Conservation (phyloP, 1,139 yeast species). For the Zygoascus sp. region DNA sequence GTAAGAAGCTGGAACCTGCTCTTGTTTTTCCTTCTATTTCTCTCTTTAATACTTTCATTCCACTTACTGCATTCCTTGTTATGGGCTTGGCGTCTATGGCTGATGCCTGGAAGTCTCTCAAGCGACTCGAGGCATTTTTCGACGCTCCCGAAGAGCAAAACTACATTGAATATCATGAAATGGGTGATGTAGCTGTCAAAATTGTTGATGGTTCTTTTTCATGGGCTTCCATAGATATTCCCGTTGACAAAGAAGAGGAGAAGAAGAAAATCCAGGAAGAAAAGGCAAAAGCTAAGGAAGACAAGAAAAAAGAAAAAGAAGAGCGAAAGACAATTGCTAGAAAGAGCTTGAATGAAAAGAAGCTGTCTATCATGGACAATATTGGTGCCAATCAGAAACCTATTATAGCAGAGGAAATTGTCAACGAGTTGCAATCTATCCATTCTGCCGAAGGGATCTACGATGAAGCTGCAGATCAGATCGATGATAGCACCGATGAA, state of each 20-base stretch:
- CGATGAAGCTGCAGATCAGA: slow-evolving; percentile 12
- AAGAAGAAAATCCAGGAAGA: background rate
- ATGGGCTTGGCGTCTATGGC: slow-evolving; percentile 52
- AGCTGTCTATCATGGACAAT: background rate
- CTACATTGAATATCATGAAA: slow-evolving; percentile 30
- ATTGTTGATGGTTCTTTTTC: slow-evolving; percentile 52
- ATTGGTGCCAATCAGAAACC: background rate
- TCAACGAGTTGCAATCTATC: slow-evolving; percentile 5
- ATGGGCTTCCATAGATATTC: slow-evolving; percentile 48
- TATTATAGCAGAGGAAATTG: slow-evolving; percentile 2
- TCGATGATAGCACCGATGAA: slow-evolving; percentile 11
- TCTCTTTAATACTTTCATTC: slow-evolving; percentile 63
- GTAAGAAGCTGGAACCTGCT: slow-evolving; percentile 50
- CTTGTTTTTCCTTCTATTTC: slow-evolving; percentile 69
- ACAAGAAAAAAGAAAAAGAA: background rate
- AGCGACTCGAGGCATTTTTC: slow-evolving; percentile 52
- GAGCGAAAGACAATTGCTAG: background rate
- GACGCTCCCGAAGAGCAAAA: slow-evolving; percentile 35
- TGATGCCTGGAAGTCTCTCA: slow-evolving; percentile 58
- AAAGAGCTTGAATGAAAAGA: background rate
- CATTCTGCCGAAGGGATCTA: slow-evolving; percentile 1
- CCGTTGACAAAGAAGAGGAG: slow-evolving; percentile 24
- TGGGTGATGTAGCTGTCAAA: slow-evolving; percentile 41
- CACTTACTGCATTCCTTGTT: slow-evolving; percentile 58
- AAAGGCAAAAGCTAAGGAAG: slow-evolving; percentile 4